These are phyloP conservation scores for Thalassiosira profunda DNA, from an alignment of 108 stramenopile species.

Conservation along the genomic window DNA sequence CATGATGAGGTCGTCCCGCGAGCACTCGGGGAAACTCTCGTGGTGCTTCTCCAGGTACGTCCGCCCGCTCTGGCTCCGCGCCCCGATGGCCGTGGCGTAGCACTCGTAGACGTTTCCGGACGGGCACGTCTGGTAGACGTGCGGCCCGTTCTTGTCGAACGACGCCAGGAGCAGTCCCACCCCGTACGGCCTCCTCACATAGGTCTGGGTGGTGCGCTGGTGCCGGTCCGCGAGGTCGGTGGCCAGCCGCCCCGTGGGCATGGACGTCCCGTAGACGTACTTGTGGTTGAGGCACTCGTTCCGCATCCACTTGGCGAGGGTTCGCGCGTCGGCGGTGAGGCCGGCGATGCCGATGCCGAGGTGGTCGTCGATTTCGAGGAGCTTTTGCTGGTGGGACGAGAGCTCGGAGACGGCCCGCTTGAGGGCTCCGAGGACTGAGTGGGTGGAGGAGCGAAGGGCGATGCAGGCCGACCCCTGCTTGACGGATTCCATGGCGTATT, in stretches of 20 bases:
- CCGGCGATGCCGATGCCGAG: slow-evolving; percentile 98
- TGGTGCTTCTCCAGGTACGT: slow-evolving; percentile 98
- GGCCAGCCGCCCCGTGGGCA: slow-evolving; percentile 93
- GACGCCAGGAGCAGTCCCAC: slow-evolving; percentile 96
- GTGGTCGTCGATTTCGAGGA: slow-evolving; percentile 98
- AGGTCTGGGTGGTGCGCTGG: slow-evolving; percentile 98
- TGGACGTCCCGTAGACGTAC: slow-evolving; percentile 95
- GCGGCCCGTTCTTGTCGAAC: slow-evolving; percentile 90
- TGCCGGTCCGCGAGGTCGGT: slow-evolving; percentile 98
- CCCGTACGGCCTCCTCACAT: slow-evolving; percentile 98
- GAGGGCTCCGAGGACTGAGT: slow-evolving; percentile 95
- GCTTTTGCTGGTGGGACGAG: slow-evolving; percentile 95
- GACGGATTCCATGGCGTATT: slow-evolving; percentile 99
- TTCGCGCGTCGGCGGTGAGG: slow-evolving; percentile 96
- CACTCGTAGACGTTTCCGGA: slow-evolving; percentile 98
- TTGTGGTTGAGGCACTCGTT: slow-evolving; percentile 98
- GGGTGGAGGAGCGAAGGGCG: slow-evolving; percentile 83
- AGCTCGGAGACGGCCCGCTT: slow-evolving; percentile 97
- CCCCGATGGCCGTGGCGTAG: slow-evolving; percentile 96
- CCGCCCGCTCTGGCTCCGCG: slow-evolving; percentile 93
- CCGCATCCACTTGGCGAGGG: slow-evolving; percentile 97
- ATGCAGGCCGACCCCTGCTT: slow-evolving; percentile 98
- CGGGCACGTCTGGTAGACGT: slow-evolving; percentile 98
- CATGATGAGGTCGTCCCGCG: slow-evolving; percentile 92
- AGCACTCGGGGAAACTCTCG: slow-evolving; percentile 61